These are phyloP conservation scores for Tulasnella sp. DNA, from an alignment of 768 basidiomycete species.

Conservation along the genomic window DNA sequence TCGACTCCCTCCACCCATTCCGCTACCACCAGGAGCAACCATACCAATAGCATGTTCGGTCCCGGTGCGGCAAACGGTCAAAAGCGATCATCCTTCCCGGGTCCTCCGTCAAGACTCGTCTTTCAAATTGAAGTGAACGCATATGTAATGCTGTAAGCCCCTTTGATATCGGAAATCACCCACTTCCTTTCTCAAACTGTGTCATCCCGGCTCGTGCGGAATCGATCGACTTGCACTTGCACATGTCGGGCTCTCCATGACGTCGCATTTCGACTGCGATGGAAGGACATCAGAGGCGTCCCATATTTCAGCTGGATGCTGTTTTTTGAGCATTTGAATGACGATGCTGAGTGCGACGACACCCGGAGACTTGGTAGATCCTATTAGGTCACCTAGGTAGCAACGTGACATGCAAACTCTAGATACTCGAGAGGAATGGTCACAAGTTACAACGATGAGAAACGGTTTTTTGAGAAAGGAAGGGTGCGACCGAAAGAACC, in stretches of 20 bases:
- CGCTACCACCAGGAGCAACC: neutral
- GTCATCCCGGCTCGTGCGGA: constrained; percentile 1
- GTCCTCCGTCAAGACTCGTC: too few species aligned
- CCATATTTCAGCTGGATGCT: neutral
- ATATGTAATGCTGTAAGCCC: constrained; percentile 8
- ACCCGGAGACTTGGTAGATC: too few species aligned
- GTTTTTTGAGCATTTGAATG: constrained; percentile 4
- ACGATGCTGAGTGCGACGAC: neutral
- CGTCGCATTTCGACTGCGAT: neutral
- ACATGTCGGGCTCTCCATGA: constrained; percentile 18
- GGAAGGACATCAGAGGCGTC: constrained; percentile 5
- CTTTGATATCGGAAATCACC: constrained; percentile 13
- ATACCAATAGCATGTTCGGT: neutral
- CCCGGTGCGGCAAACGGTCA: neutral
- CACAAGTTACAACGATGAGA: too few species aligned
- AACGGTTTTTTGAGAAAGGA: too few species aligned
- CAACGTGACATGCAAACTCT: too few species aligned
- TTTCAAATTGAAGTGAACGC: neutral
- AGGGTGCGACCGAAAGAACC: too few species aligned
- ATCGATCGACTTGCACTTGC: neutral
- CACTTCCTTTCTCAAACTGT: neutral
- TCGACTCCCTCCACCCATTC: neutral
- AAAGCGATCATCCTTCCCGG: neutral
- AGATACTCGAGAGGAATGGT: too few species aligned
- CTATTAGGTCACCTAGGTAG: too few species aligned